Evolutionary conservation across 768 basidiomycete genomes (phyloP), one percentile per base, ranked within the genome.

Genomic region (Mycena rebaudengoi): DNA sequence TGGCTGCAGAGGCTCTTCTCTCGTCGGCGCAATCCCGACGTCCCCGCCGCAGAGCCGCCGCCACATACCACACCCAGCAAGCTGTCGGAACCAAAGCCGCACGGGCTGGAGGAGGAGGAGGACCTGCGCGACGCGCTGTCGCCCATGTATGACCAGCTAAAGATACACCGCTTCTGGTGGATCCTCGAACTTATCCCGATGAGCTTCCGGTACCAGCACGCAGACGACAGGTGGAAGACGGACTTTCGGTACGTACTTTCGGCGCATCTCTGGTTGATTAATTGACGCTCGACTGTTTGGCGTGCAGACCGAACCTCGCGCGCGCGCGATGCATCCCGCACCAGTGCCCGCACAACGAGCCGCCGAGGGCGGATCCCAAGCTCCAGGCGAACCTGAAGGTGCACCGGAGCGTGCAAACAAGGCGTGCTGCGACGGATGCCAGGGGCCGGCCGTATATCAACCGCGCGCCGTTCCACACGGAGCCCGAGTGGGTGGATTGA

Each of bases 91-190:
- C 45, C 69, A 16, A 43, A 56, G 8, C 23, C 54, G 21, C 51
- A 70, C 29, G 79, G 66, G 16, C 77, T 72, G 28, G 86, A 91
- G 69, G 90, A 90, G 68, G 82, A 85, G 14, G 88, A 91, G 63
- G 91, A 92, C 30, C 64, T 90, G 30, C 71, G 73, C 4, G 91
- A 92, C 66, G 85, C 86, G 5, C 55, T 89, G 14, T 77, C 80
- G 32, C 86, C 84, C 0, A 73, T 79, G 2, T 89, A 88, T 65
- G 91, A 93, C 70, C 84, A 90, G 70, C 78, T 93, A 25, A 64
- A 67, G 40, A 49, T 85, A 1, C 66, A 73, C 29, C 76, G 67
- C 46, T 41, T 26, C 0, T 93, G 92, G 92, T 93, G 92, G 92
- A 54, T 86, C 32, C 76, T 93, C 39, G 92, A 94, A 72, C 6